These are phyloP conservation scores for Chaetomium sp. DNA, from an alignment of 2,329 filamentous ascomycete species.

Conservation along the genomic window DNA sequence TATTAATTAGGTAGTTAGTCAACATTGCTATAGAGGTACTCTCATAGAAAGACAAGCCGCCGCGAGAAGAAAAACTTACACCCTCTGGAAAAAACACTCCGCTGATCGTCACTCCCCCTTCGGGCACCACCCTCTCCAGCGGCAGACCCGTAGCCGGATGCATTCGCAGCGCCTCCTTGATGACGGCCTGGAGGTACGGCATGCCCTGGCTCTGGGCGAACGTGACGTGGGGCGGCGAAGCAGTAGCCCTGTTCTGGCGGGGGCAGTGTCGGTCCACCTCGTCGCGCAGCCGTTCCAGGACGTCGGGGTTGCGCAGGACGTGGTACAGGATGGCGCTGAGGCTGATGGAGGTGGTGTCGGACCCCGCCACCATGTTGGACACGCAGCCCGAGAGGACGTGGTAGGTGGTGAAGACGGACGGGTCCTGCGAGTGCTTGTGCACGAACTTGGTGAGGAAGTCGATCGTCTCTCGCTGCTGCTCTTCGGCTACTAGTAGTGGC, in stretches of 20 bases:
- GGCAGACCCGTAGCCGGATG: conserved; percentile 15
- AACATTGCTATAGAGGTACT: neutral
- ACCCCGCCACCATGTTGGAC: conserved; percentile 9
- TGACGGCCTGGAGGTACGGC: conserved; percentile 13
- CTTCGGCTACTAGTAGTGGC: neutral
- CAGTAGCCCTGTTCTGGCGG: neutral
- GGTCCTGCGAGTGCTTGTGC: neutral
- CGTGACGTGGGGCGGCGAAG: too few species aligned
- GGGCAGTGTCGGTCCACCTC: conserved; percentile 5
- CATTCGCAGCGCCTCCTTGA: conserved; percentile 7
- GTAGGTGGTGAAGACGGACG: neutral
- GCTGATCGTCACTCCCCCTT: neutral
- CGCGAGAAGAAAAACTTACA: neutral
- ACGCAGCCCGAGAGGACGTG: neutral
- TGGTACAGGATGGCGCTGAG: conserved; percentile 3
- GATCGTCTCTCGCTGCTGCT: neutral
- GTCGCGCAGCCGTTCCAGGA: neutral
- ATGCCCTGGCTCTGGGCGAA: neutral
- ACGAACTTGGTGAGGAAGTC: conserved; percentile 12
- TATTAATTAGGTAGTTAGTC: neutral
- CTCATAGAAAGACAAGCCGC: too few species aligned
- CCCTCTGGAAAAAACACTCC: conserved; percentile 2
- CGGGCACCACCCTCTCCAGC: conserved; percentile 1
- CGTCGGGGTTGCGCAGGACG: neutral
- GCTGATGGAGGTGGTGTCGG: conserved; percentile 10